A percentile compares a stretch with the other conserved stretches of the same genome.
phyloP scores from a whole-genome alignment of 2,329 filamentous ascomycete species.

The Sarocladium strictum region DNA sequence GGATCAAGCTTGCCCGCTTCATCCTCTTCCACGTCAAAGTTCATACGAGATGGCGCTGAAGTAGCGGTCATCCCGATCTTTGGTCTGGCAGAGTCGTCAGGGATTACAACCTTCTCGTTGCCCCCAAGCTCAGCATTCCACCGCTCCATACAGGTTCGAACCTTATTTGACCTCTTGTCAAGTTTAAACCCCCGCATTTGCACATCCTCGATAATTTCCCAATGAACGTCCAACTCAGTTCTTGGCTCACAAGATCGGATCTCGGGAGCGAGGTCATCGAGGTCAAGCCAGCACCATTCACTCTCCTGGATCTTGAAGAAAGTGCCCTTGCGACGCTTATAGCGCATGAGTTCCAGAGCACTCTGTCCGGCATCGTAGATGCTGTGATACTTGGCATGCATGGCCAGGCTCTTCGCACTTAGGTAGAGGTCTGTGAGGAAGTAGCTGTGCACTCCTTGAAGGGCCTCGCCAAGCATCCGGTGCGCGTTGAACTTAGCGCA shows the following conservation, averaged over 20 bases:
- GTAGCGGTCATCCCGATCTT: no score
- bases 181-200: neutral
- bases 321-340: neutral
- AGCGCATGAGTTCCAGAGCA: neutral
- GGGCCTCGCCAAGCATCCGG: neutral
- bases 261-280: neutral
- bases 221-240: neutral
- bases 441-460: neutral
- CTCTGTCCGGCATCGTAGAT: neutral
- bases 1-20: neutral
- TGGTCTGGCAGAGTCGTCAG: no score
- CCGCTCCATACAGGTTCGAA: neutral
- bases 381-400: neutral
- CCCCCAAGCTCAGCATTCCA: no score
- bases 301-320: neutral
- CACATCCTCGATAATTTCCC: neutral
- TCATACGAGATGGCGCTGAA: neutral
- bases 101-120: no score
- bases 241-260: neutral
- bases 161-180: neutral
- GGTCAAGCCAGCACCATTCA: neutral
- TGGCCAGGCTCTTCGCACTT: neutral
- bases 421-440: neutral
- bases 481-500: neutral
- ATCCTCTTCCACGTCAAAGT: neutral